Evolutionary conservation across 768 basidiomycete genomes (phyloP), one percentile per base, ranked within the genome.

Genomic region (Amyloporia xantha): DNA sequence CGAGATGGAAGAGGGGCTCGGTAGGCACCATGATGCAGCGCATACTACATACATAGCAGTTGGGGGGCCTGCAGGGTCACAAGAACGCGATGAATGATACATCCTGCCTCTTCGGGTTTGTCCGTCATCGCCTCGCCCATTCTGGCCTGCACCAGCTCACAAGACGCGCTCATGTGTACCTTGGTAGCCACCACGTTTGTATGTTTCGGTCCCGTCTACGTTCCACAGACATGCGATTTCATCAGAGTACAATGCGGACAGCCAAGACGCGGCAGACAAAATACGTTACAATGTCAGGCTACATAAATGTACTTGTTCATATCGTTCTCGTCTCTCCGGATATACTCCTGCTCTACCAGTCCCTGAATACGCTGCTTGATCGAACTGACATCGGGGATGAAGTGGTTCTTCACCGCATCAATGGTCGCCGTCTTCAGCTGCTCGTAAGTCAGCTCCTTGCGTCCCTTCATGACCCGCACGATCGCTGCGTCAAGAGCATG

Each of bases 401-500:
- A 98, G 58, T 94, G 86, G 35, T 71, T 82, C 66, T 85, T 87
- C 41, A 98, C 90, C 20, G 91, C 85, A 17, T 89, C 84, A 49
- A 96, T 82, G 9, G 90, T 89, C 54, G 83, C 82, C 43, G 81
- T 78, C 66, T 90, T 85, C 59, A 98, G 75, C 55, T 85, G 75
- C 57, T 87, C 81, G 58, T 91, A 82, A 21, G 70, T 72, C 67
- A 95, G 71, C 66, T 87, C 86, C 69, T 95, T 98, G 58, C 81
- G 79, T 2, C 81, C 83, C 65, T 98, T 98, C 92, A 98, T 94
- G 60, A 95, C 82, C 5, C 96, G 84, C 27, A 99, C 95, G 58
- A 99, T 94, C 19, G 94, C 94, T 0, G 93, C 93, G 56, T 98
- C 92, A 12, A 98, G 73, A 50, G 84, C 82, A 58, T 84, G 78